Evolutionary conservation across 2,329 filamentous ascomycete genomes (phyloP).

Genomic region (Aspergillus novoparasiticus): DNA sequence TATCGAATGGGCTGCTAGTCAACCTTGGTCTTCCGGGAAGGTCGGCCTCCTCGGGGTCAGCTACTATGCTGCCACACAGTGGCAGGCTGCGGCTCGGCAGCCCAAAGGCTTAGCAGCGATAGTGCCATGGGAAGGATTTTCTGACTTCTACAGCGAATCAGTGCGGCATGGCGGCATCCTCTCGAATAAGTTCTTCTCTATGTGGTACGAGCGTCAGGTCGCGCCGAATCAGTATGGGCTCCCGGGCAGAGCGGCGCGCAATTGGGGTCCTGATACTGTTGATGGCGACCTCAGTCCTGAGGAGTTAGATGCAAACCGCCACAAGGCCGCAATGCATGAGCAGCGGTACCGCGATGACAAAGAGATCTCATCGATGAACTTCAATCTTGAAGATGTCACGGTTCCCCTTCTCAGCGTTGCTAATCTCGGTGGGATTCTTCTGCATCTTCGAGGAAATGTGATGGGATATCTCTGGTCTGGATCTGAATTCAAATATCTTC

Average conservation of each 20-base stretch:
- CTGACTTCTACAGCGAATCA: background rate
- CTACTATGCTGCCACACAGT: background rate
- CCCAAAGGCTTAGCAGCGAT: background rate
- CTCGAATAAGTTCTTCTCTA: background rate
- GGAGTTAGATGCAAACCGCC: too few species aligned
- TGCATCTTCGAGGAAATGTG: constrained; percentile 69
- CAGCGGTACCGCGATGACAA: constrained; percentile 58
- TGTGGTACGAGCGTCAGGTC: background rate
- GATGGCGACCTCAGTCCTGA: constrained; percentile 45
- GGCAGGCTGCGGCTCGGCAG: background rate
- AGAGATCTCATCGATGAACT: constrained; percentile 57
- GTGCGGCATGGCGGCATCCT: background rate
- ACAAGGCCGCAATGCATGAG: too few species aligned
- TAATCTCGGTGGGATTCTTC: constrained; percentile 69
- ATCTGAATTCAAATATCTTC: constrained; percentile 66
- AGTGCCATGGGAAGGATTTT: background rate
- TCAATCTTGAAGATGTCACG: constrained; percentile 63
- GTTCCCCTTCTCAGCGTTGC: constrained; percentile 67
- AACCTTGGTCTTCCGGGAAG: background rate
- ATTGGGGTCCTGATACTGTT: background rate
- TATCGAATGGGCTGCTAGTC: background rate
- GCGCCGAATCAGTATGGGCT: background rate
- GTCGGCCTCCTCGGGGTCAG: background rate
- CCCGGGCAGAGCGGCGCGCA: too few species aligned
- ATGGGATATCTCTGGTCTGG: constrained; percentile 63